Conservation (phyloP, 1,284 basidiomycete species). For the Ganoderma multipileum region DNA sequence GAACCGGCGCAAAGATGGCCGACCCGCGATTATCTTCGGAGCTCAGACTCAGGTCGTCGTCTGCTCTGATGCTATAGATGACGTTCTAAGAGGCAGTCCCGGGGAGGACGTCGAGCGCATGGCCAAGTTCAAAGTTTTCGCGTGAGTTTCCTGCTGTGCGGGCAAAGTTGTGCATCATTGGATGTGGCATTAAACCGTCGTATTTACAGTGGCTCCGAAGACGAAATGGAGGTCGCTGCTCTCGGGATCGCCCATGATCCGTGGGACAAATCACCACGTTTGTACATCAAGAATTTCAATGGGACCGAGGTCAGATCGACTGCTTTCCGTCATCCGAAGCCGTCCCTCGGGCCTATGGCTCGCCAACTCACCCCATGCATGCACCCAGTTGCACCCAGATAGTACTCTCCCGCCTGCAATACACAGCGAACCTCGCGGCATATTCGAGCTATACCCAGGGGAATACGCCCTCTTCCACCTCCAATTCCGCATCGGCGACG, state of each 20-base stretch:
- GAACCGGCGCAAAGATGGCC: not conserved
- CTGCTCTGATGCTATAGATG: not conserved
- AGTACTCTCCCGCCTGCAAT: not conserved
- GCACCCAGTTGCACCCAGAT: not conserved
- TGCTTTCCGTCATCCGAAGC: not conserved
- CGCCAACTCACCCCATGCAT: not conserved
- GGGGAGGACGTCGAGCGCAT: not conserved
- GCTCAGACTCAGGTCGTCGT: not conserved
- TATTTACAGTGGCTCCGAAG: not conserved
- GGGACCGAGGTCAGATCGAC: not conserved
- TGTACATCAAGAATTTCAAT: not conserved
- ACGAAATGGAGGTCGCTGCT: not conserved
- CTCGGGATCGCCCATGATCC: not conserved
- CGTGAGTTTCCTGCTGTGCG: not conserved
- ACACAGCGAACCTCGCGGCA: not conserved
- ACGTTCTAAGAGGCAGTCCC: not conserved
- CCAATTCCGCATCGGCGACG: constrained; percentile 1
- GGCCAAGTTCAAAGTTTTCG: not conserved
- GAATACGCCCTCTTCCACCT: not conserved
- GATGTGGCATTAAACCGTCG: too few species aligned
- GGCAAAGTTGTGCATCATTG: too few species aligned
- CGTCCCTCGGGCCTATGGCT: not conserved
- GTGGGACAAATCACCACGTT: not conserved
- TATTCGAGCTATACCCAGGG: not conserved
- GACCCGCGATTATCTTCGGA: not conserved